These are phyloP conservation scores for Massarina eburnea DNA, from an alignment of 2,329 filamentous ascomycete species.

Conservation along the genomic window DNA sequence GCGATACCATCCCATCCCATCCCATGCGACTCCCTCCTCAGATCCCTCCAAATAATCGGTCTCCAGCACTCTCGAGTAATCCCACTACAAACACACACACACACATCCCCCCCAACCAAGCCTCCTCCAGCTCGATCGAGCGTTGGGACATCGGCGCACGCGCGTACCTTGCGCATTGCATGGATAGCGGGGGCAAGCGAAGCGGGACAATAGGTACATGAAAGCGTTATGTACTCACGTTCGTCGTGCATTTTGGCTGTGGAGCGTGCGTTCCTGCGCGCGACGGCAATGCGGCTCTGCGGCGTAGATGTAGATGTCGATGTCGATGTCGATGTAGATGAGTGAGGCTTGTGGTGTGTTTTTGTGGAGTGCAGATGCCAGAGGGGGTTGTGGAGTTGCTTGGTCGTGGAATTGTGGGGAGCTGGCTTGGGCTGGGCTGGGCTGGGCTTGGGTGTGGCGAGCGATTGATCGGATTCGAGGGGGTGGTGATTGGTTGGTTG, in stretches of 20 bases:
- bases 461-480: no score
- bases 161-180: no score
- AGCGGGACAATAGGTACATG: neutral
- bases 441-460: neutral
- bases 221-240: constrained; percentile 40
- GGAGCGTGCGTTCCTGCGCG: neutral
- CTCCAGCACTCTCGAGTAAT: no score
- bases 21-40: no score
- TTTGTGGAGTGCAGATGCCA: constrained; percentile 4
- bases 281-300: constrained; percentile 3
- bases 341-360: neutral
- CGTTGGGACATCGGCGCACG: no score
- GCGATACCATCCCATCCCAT: no score
- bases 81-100: no score
- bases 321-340: neutral
- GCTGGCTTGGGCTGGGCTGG: neutral
- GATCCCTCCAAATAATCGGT: no score
- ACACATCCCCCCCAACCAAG: no score
- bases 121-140: no score
- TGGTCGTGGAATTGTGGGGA: neutral
- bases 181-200: neutral
- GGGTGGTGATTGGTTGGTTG: neutral
- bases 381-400: neutral
- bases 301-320: constrained; percentile 4
- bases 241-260: constrained; percentile 37